phyloP scores from a whole-genome alignment of 2,329 filamentous ascomycete species.

The Cladosporium austrohemisphaericum region DNA sequence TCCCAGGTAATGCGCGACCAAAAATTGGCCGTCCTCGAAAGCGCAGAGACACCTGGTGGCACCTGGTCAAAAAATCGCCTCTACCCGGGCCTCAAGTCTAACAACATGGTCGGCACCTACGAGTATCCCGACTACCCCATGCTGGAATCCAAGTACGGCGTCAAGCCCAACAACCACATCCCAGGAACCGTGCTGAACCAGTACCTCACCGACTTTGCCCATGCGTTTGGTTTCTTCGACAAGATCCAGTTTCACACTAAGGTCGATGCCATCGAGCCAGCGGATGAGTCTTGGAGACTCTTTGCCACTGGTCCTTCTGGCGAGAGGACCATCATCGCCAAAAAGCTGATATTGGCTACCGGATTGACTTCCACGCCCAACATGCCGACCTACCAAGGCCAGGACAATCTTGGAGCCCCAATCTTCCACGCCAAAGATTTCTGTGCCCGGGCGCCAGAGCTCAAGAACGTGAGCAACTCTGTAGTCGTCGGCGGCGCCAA shows the following conservation, averaged over 20 bases:
- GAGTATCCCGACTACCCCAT: slow-evolving; percentile 74
- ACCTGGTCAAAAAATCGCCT: slow-evolving; percentile 66
- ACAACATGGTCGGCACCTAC: slow-evolving; percentile 70
- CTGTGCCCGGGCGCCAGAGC: slow-evolving; percentile 36
- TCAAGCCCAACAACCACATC: slow-evolving; percentile 55
- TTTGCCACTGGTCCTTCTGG: slow-evolving; percentile 20
- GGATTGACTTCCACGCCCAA: slow-evolving; percentile 58
- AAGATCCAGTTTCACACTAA: slow-evolving; percentile 50
- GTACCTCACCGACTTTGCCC: slow-evolving; percentile 56
- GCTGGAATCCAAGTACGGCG: slow-evolving; percentile 41
- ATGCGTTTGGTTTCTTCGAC: slow-evolving; percentile 49
- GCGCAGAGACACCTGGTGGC: slow-evolving; percentile 52
- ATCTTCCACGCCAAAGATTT: slow-evolving; percentile 60
- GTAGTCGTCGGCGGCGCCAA: slow-evolving; percentile 61
- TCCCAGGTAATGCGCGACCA: slow-evolving; percentile 40
- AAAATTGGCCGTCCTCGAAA: slow-evolving; percentile 44
- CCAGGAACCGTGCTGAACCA: slow-evolving; percentile 53
- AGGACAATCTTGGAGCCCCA: slow-evolving; percentile 48
- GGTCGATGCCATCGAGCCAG: slow-evolving; percentile 48
- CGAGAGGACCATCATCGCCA: slow-evolving; percentile 21
- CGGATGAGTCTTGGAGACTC: slow-evolving; percentile 21
- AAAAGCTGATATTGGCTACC: slow-evolving; percentile 59
- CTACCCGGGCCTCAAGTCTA: slow-evolving; percentile 67
- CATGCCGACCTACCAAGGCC: slow-evolving; percentile 50
- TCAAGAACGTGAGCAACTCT: slow-evolving; percentile 38